Conservation (phyloP, 2,329 filamentous ascomycete genomes). For the Penicillium sp. region DNA sequence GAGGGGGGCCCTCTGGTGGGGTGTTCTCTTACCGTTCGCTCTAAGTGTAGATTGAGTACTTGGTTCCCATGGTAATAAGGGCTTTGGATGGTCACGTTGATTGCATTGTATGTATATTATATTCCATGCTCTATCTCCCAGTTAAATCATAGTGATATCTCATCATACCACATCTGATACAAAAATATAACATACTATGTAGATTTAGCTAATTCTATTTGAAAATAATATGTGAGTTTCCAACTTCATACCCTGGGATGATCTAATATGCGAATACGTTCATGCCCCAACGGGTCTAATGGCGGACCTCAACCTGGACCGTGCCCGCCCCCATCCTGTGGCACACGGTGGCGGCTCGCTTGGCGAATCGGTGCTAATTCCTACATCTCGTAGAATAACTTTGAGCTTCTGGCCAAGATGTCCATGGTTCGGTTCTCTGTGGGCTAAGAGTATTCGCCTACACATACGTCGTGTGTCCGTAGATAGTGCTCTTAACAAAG, state of each 20-base stretch:
- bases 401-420: background rate
- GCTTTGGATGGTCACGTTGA: background rate
- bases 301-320: background rate
- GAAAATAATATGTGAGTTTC: too few species aligned
- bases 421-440: background rate
- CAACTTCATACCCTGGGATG: too few species aligned
- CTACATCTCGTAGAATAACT: background rate
- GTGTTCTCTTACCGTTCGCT: background rate
- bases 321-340: background rate
- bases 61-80: background rate
- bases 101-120: background rate
- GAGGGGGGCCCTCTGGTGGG: background rate
- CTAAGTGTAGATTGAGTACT: background rate
- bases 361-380: constrained; percentile 5
- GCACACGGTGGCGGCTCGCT: background rate
- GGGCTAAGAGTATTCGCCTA: background rate
- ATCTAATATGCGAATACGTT: too few species aligned
- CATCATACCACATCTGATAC: too few species aligned
- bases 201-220: too few species aligned
- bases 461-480: too few species aligned
- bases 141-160: too few species aligned
- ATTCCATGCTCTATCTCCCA: too few species aligned
- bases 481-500: background rate
- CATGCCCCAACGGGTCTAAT: background rate
- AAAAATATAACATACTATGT: too few species aligned